phyloP scores from a whole-genome alignment of 768 basidiomycete species.

The Symmetrospora coprosmae region DNA sequence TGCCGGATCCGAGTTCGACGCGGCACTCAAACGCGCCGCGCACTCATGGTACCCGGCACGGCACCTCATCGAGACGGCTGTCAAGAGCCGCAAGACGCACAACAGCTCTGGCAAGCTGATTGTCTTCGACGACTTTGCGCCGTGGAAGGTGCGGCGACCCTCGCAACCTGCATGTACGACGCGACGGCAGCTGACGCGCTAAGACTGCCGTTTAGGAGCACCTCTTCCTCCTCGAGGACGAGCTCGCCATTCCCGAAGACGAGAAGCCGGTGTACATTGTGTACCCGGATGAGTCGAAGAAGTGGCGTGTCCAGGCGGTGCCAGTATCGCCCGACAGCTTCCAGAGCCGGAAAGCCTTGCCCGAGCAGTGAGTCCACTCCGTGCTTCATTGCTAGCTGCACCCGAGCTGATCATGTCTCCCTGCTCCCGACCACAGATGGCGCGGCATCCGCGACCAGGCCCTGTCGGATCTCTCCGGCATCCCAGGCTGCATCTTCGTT shows the following conservation, averaged over 20 bases:
- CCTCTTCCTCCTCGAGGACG: conserved; percentile 68
- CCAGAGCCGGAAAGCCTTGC: conserved; percentile 76
- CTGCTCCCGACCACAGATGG: conserved; percentile 44
- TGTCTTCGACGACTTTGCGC: conserved; percentile 61
- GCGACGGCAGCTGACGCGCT: not conserved
- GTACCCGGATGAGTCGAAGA: conserved; percentile 65
- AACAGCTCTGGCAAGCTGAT: conserved; percentile 66
- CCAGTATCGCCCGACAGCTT: conserved; percentile 70
- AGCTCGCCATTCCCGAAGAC: conserved; percentile 42
- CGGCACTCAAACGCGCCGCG: conserved; percentile 62
- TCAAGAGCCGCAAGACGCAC: conserved; percentile 46
- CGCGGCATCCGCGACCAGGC: conserved; percentile 75
- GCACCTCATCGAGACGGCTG: conserved; percentile 52
- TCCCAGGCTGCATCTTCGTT: conserved; percentile 74
- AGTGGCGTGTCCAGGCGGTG: conserved; percentile 88
- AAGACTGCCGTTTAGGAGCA: conserved; percentile 51
- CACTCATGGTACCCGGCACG: conserved; percentile 87
- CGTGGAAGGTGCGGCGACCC: conserved; percentile 59
- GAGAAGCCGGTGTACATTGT: conserved; percentile 64
- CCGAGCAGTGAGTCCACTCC: conserved; percentile 46
- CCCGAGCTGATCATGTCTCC: not conserved
- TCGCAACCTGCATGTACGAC: not conserved
- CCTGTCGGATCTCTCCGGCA: conserved; percentile 56
- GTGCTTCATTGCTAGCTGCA: not conserved
- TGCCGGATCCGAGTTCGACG: conserved; percentile 71